These are phyloP conservation scores for Nadsonia starkeyi-henricii DNA, from an alignment of 1,139 yeast species.

Conservation along the genomic window DNA sequence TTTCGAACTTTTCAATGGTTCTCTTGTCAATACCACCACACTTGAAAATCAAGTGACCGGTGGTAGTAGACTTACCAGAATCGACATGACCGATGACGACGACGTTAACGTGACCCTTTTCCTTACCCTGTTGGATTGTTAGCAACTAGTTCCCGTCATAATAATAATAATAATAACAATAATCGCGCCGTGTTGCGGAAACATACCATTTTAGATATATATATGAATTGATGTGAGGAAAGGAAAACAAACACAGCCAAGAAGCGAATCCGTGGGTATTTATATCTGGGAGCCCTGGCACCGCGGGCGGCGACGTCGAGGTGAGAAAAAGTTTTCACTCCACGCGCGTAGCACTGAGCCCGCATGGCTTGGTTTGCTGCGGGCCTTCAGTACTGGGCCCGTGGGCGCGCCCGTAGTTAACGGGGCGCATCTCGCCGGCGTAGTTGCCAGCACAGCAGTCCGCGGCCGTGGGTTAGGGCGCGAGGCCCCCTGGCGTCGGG, in stretches of 20 bases:
- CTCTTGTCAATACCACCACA: conserved; percentile 89
- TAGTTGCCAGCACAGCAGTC: too few species aligned
- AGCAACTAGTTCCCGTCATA: conserved; percentile 1
- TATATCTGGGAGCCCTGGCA: too few species aligned
- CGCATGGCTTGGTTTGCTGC: too few species aligned
- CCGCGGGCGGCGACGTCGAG: too few species aligned
- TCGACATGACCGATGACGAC: conserved; percentile 99
- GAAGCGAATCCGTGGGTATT: not conserved
- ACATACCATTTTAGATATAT: not conserved
- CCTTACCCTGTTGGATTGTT: conserved; percentile 49
- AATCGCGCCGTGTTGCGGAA: too few species aligned
- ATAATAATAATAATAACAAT: not conserved
- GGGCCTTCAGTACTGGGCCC: too few species aligned
- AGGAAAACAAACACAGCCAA: not conserved
- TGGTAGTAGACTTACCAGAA: conserved; percentile 96
- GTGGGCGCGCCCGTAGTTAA: too few species aligned
- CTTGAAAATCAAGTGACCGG: conserved; percentile 98
- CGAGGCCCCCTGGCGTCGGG: too few species aligned
- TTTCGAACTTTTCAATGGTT: conserved; percentile 97
- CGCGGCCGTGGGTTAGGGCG: too few species aligned
- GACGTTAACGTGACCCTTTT: conserved; percentile 95
- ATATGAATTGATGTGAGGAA: not conserved
- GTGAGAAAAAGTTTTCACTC: too few species aligned
- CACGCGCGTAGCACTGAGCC: too few species aligned
- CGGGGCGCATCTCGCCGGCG: too few species aligned